Evolutionary conservation across 768 basidiomycete species (phyloP).

Genomic region (Boletus sp.): DNA sequence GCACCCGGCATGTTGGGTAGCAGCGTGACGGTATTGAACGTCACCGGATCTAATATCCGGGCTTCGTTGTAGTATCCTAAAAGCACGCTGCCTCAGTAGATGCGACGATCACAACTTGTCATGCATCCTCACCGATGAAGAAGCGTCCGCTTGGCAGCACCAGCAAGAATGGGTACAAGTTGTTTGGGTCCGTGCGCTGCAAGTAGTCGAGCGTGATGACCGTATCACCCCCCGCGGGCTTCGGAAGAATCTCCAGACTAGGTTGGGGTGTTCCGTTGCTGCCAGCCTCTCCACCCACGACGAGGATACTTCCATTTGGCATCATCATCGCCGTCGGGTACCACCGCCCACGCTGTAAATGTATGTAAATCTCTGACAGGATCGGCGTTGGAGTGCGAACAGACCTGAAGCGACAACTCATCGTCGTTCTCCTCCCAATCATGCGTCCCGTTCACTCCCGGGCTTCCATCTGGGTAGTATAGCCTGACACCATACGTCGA

Average conservation of each 20-base stretch:
- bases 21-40: slow-evolving; percentile 57
- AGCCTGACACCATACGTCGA: slow-evolving; percentile 74
- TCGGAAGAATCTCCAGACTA: slow-evolving; percentile 70
- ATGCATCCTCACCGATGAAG: slow-evolving; percentile 58
- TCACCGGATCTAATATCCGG: slow-evolving; percentile 64
- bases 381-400: background rate
- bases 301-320: slow-evolving; percentile 70
- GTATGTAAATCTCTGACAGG: background rate
- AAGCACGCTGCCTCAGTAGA: background rate
- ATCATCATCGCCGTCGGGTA: slow-evolving; percentile 68
- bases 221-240: slow-evolving; percentile 61
- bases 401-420: slow-evolving; percentile 59
- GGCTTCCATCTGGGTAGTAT: slow-evolving; percentile 65
- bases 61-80: slow-evolving; percentile 81
- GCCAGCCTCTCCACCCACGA: slow-evolving; percentile 74
- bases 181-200: slow-evolving; percentile 72
- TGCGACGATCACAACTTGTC: background rate
- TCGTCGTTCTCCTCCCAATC: slow-evolving; percentile 77
- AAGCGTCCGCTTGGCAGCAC: slow-evolving; percentile 67
- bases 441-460: slow-evolving; percentile 69
- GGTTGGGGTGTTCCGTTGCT: slow-evolving; percentile 66
- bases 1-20: slow-evolving; percentile 75
- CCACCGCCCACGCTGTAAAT: slow-evolving; percentile 61
- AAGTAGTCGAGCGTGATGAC: slow-evolving; percentile 63
- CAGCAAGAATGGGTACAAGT: slow-evolving; percentile 76